These are phyloP conservation scores for Euryodendron excelsum DNA, from an alignment of 148 eudicot species.

Conservation along the genomic window DNA sequence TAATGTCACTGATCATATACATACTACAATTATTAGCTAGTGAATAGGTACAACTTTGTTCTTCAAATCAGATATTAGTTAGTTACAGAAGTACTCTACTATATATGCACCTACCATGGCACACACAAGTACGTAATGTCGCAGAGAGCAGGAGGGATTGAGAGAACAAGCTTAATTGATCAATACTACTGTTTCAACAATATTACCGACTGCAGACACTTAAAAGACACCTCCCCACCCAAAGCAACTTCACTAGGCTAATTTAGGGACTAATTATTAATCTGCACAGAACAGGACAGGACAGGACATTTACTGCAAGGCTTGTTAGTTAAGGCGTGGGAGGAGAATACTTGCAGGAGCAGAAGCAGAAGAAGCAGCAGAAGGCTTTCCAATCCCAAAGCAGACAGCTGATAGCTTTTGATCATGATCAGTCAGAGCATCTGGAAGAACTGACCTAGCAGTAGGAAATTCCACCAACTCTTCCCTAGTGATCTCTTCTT, in stretches of 20 bases:
- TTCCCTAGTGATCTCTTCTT: slow-evolving; percentile 2
- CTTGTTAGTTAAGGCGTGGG: slow-evolving; percentile 14
- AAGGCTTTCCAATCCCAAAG: slow-evolving; percentile 16
- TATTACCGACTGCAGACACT: too few species aligned
- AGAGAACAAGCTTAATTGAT: slow-evolving; percentile 12
- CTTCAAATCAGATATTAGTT: neutral
- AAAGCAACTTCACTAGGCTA: neutral
- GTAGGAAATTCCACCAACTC: slow-evolving; percentile 4
- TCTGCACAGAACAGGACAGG: too few species aligned
- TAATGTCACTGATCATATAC: neutral
- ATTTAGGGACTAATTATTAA: slow-evolving; percentile 8
- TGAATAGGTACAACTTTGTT: neutral
- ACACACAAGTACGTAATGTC: neutral
- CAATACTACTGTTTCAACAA: too few species aligned
- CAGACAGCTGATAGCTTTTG: slow-evolving; percentile 7
- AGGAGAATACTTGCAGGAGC: too few species aligned
- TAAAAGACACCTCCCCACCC: neutral
- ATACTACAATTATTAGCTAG: slow-evolving; percentile 9
- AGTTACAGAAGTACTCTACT: slow-evolving; percentile 6
- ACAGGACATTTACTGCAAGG: slow-evolving; percentile 15
- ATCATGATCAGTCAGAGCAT: slow-evolving; percentile 10
- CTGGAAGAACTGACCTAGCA: neutral
- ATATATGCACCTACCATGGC: neutral
- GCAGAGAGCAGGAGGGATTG: neutral
- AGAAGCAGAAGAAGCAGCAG: too few species aligned